Base-by-base conservation (phyloP, 352 stramenopile genomes). In the Globisporangium yorkense region DNA sequence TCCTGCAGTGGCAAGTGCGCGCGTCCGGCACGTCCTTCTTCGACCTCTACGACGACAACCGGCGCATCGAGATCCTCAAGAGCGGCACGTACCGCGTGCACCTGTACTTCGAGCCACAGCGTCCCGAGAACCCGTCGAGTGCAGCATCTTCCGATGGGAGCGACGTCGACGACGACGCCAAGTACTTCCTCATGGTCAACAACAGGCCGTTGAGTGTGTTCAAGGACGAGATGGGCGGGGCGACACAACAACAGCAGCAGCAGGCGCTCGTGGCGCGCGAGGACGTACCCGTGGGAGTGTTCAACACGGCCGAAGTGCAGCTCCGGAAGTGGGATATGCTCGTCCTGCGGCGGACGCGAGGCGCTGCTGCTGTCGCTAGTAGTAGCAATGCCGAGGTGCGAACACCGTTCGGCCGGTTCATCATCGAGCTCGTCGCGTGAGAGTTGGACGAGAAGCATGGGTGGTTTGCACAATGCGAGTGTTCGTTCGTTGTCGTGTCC, bases 291-390 rank as follows among this genome's bases (percentile, higher is more conserved):
- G 24, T 49, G 16, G 21, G 52, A 3, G 40, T 51, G 52, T 57
- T 51, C 21, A 40, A 51, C 20, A 40, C 46, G 18, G 51, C 51
- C 10, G 13, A 39, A 5, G 51, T 56, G 20, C 10, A 31, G 37
- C 51, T 57, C 21, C 20, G 47, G 37, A 46, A 48, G 35, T 57
- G 51, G 51, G 51, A 57, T 12, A 57, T 57, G 51, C 18, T 57
- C 37, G 51, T 51, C 24, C 29, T 58, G 53, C 41, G 29, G 16
- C 41, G 41, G 10, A 58, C 41, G 18, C 53, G 35, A 33, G 18
- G 9, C 33, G 33, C 33, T 37, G 33, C 33, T 6, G 6, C 33
- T 10, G 9, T 37, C 9, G n/a, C 8, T 21, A 3, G 41, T 21
- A 7, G 1, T 13, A 31, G 15, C 27, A 10, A 44, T 35, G 15